These are phyloP conservation scores for Paramecium primaurelia DNA, from an alignment of 73 alveolate genomes.

Conservation along the genomic window DNA sequence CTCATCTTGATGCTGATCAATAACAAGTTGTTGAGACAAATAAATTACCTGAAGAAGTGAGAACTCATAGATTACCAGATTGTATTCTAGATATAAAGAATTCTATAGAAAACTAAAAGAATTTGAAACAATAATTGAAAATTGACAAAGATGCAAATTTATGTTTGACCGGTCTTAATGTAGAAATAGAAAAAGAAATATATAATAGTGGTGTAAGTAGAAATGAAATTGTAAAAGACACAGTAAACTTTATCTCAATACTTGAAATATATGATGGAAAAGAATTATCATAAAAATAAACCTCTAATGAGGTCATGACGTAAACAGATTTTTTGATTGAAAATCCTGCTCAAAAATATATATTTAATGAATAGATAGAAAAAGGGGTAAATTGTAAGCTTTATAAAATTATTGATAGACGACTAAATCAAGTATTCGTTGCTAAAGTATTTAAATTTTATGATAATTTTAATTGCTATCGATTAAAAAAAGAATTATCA, in stretches of 20 bases:
- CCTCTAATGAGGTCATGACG: neutral
- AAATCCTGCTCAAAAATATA: neutral
- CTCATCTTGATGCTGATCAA: slow-evolving; percentile 16
- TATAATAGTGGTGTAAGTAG: neutral
- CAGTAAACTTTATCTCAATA: neutral
- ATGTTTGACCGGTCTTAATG: neutral
- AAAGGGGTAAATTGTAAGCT: neutral
- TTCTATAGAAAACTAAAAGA: neutral
- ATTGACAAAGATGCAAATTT: neutral
- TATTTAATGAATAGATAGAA: neutral
- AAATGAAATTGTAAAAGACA: neutral
- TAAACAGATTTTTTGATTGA: neutral
- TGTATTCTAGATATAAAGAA: neutral
- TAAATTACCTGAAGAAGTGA: slow-evolving; percentile 33
- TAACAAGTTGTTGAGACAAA: slow-evolving; percentile 14
- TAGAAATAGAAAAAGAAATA: neutral
- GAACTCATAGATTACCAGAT: slow-evolving; percentile 26
- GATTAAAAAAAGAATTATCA: neutral
- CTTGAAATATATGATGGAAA: slow-evolving; percentile 1
- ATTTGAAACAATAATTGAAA: neutral
- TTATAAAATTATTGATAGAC: slow-evolving; percentile 2
- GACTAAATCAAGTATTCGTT: neutral
- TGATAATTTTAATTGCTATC: neutral
- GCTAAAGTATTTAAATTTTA: slow-evolving; percentile 1
- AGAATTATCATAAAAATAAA: neutral